Evolutionary conservation across 176 grass and related monocot genomes (phyloP).

Genomic region (Aegilops sharonensis): DNA sequence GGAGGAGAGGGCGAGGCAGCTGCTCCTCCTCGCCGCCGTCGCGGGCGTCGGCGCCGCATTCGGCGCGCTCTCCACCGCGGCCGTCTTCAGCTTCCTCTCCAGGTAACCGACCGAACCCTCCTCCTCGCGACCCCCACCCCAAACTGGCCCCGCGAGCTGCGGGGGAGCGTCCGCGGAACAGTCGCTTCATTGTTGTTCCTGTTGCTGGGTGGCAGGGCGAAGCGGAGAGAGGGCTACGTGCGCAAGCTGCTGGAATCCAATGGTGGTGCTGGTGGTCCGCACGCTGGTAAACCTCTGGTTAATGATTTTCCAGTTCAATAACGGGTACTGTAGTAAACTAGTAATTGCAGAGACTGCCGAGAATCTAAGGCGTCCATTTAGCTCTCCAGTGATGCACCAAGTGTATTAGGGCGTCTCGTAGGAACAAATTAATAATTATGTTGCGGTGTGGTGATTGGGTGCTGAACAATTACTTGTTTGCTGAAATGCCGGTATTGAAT

Average conservation of each 20-base stretch:
- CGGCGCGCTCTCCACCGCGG: conserved; percentile 52
- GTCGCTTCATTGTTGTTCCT: background rate
- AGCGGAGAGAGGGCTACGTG: conserved; percentile 36
- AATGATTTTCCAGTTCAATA: background rate
- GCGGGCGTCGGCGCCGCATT: conserved; percentile 46
- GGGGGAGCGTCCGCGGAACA: background rate
- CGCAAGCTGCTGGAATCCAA: conserved; percentile 37
- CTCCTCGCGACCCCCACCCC: background rate
- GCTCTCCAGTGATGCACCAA: background rate
- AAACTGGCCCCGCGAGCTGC: background rate
- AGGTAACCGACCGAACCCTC: conserved; percentile 30
- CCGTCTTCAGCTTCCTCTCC: conserved; percentile 42
- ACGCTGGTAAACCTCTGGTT: background rate
- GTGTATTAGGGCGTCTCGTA: background rate
- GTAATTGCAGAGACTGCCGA: background rate
- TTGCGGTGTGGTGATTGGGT: background rate
- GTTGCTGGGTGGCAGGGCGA: conserved; percentile 17
- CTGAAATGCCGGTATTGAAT: background rate
- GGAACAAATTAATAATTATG: background rate
- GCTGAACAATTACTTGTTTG: background rate
- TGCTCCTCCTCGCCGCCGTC: conserved; percentile 50
- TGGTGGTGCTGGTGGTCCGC: background rate
- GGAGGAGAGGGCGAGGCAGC: conserved; percentile 60
- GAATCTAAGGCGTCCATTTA: background rate
- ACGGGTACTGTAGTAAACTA: background rate